phyloP scores from a whole-genome alignment of 805 yeast species.

The Metschnikowia rubicola region DNA sequence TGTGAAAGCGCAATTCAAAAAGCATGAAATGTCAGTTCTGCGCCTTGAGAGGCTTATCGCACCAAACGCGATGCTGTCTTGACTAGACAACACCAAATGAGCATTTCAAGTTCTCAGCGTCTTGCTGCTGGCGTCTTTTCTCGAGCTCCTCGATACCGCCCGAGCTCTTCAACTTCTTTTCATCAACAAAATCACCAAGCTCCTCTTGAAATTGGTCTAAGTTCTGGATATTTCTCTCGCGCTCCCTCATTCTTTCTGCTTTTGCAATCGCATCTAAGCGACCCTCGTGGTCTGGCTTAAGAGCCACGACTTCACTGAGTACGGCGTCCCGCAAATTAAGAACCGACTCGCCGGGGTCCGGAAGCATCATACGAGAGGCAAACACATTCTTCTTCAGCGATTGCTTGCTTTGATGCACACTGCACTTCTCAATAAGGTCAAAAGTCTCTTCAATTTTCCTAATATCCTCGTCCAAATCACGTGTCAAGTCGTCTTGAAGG shows the following conservation, averaged over 20 bases:
- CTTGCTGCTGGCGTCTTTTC: constrained; percentile 59
- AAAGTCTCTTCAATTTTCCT: constrained; percentile 79
- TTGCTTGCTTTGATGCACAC: constrained; percentile 69
- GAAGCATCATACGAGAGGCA: constrained; percentile 43
- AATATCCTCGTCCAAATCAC: constrained; percentile 77
- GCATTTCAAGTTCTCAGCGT: constrained; percentile 63
- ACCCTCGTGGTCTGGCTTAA: constrained; percentile 79
- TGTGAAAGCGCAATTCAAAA: neutral
- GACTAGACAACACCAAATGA: constrained; percentile 33
- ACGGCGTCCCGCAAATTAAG: constrained; percentile 71
- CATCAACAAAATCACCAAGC: constrained; percentile 79
- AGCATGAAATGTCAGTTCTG: constrained; percentile 1
- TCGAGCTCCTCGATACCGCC: constrained; percentile 92
- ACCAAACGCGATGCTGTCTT: too few species aligned
- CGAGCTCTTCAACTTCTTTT: constrained; percentile 66
- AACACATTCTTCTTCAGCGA: constrained; percentile 42
- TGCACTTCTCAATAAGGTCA: constrained; percentile 73
- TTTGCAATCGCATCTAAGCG: constrained; percentile 84
- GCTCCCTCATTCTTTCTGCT: constrained; percentile 78
- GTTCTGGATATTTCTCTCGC: constrained; percentile 56
- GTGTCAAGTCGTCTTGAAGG: constrained; percentile 80
- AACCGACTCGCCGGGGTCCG: constrained; percentile 62
- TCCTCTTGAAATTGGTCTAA: constrained; percentile 78
- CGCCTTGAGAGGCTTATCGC: neutral
- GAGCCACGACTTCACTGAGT: constrained; percentile 69